These are phyloP conservation scores for Boeremia exigua DNA, from an alignment of 2,329 filamentous ascomycete species.

Conservation along the genomic window DNA sequence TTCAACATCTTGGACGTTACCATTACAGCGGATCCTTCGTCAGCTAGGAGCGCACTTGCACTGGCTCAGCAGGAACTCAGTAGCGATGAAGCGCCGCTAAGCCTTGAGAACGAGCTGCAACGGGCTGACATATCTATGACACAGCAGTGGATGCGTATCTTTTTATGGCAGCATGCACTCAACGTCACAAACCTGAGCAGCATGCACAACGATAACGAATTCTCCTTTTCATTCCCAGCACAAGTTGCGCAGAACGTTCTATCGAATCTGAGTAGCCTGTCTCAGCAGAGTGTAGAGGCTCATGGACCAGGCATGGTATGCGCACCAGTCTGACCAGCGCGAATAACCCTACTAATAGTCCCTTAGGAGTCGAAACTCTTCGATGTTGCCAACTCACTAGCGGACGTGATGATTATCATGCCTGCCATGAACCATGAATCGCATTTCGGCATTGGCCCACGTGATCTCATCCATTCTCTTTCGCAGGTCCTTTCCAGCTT, in stretches of 20 bases:
- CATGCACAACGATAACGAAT: slow-evolving; percentile 38
- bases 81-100: slow-evolving; percentile 35
- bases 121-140: slow-evolving; percentile 48
- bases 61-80: slow-evolving; percentile 42
- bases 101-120: slow-evolving; percentile 44
- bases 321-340: too few relatives aligned
- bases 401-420: slow-evolving; percentile 48
- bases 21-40: slow-evolving; percentile 40
- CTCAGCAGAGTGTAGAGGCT: slow-evolving; percentile 41
- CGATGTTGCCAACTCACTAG: slow-evolving; percentile 45
- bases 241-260: slow-evolving; percentile 45
- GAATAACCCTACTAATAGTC: background rate
- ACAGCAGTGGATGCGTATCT: slow-evolving; percentile 48
- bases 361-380: slow-evolving; percentile 44
- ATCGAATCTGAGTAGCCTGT: slow-evolving; percentile 37
- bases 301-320: slow-evolving; percentile 47
- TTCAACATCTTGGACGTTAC: slow-evolving; percentile 45
- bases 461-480: slow-evolving; percentile 44
- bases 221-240: slow-evolving; percentile 45
- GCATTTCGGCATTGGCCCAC: slow-evolving; percentile 38
- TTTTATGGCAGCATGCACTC: slow-evolving; percentile 46
- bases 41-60: slow-evolving; percentile 38
- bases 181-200: slow-evolving; percentile 43
- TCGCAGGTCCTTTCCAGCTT: slow-evolving; percentile 39
- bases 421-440: slow-evolving; percentile 41